Percentiles rank a stretch among this genome's conserved stretches.
phyloP scores from a whole-genome alignment of 768 basidiomycete species.

The Lactifluus volemus region DNA sequence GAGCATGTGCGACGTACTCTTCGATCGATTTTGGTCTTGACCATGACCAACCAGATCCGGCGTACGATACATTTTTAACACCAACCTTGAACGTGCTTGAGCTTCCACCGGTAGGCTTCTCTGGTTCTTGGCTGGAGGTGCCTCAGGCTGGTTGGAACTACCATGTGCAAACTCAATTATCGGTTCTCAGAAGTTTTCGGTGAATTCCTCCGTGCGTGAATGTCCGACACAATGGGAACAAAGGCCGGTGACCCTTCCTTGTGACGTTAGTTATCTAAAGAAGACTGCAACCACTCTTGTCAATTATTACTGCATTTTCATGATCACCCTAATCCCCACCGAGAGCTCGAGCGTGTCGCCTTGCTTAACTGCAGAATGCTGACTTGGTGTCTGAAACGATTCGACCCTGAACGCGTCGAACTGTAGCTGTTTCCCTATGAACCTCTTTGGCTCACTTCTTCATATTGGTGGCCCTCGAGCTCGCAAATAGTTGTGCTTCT shows the following conservation, averaged over 20 bases:
- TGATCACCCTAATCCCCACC: background rate
- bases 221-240: slow-evolving; percentile 1
- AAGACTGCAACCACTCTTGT: background rate
- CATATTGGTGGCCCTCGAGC: background rate
- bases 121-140: background rate
- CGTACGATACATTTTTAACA: background rate
- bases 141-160: background rate
- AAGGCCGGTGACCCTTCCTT: background rate
- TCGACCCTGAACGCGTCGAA: background rate
- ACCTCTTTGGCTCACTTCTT: background rate
- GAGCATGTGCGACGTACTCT: background rate
- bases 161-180: background rate
- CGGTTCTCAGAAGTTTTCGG: background rate
- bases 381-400: background rate
- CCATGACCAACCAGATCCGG: background rate
- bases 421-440: background rate
- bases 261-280: background rate
- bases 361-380: background rate
- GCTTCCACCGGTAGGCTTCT: background rate
- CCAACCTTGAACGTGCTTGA: too few species aligned
- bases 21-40: background rate
- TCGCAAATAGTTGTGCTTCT: background rate
- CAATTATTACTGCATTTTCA: background rate
- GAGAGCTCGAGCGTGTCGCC: background rate
- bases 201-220: background rate